Conservation (phyloP, 2,329 filamentous ascomycete species). For the Claviceps citrina region DNA sequence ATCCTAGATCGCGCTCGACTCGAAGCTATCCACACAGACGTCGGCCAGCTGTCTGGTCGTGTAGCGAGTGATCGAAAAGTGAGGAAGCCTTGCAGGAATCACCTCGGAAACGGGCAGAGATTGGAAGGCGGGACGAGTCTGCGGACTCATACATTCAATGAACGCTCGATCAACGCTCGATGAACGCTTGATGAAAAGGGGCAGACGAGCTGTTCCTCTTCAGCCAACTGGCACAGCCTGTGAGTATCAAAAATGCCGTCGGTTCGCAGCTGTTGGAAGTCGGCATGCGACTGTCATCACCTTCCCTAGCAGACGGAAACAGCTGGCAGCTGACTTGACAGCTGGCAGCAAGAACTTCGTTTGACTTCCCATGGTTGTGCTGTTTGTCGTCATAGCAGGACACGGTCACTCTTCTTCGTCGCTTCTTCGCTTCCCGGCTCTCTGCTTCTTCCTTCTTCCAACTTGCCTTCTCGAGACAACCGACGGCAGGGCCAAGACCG, state of each 20-base stretch:
- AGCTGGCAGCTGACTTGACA: constrained; percentile 4
- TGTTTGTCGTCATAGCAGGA: constrained; percentile 3
- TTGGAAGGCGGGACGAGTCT: background rate
- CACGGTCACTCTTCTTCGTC: constrained; percentile 2
- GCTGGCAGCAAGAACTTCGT: constrained; percentile 3
- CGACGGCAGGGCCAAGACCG: constrained; percentile 4
- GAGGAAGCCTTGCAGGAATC: background rate
- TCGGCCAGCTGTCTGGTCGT: background rate
- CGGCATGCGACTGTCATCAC: background rate
- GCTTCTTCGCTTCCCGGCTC: background rate
- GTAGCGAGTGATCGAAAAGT: background rate
- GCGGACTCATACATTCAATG: background rate
- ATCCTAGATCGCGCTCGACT: background rate
- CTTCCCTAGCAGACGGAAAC: background rate
- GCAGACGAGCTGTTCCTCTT: background rate
- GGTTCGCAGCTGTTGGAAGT: constrained; percentile 2
- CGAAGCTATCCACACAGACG: background rate
- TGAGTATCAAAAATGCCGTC: background rate
- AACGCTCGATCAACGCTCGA: no score
- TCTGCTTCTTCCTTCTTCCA: constrained; percentile 7
- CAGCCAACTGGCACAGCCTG: background rate
- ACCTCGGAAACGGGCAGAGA: background rate
- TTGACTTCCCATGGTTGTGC: background rate
- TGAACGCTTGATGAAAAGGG: background rate
- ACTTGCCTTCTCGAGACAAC: constrained; percentile 1